Evolutionary conservation across 805 yeast species (phyloP).

Genomic region (Naumovozyma baii): DNA sequence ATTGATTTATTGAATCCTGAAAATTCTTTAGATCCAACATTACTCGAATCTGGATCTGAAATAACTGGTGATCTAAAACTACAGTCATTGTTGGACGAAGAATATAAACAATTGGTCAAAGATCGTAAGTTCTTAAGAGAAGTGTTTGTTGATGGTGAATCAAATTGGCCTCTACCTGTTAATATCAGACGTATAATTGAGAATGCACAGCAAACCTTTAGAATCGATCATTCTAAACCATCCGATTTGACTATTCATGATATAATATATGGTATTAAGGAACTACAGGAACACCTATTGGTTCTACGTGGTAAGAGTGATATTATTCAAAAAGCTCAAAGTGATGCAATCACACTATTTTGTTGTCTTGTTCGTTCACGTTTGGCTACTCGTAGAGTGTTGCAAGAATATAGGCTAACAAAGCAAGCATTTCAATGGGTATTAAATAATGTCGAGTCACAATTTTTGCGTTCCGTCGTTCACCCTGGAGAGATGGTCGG

Average conservation of each 20-base stretch:
- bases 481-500: conserved; percentile 99
- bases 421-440: conserved; percentile 92
- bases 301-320: conserved; percentile 78
- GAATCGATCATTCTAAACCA: conserved; percentile 80
- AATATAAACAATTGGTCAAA: conserved; percentile 61
- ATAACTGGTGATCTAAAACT: conserved; percentile 80
- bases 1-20: conserved; percentile 75
- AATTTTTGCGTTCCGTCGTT: conserved; percentile 82
- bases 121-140: conserved; percentile 78
- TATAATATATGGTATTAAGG: conserved; percentile 61
- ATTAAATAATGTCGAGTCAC: conserved; percentile 85
- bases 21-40: conserved; percentile 53
- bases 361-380: conserved; percentile 89
- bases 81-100: conserved; percentile 74
- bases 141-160: conserved; percentile 88
- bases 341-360: conserved; percentile 81
- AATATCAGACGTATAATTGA: conserved; percentile 93
- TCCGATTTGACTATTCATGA: conserved; percentile 83
- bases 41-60: conserved; percentile 82
- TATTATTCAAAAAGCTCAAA: conserved; percentile 75
- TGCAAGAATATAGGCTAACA: conserved; percentile 81
- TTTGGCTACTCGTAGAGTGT: conserved; percentile 78
- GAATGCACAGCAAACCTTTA: conserved; percentile 95
- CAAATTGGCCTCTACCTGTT: conserved; percentile 95
- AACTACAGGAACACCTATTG: conserved; percentile 52